phyloP scores from a whole-genome alignment of 306 rosid genomes.

The Cajanus cajan region DNA sequence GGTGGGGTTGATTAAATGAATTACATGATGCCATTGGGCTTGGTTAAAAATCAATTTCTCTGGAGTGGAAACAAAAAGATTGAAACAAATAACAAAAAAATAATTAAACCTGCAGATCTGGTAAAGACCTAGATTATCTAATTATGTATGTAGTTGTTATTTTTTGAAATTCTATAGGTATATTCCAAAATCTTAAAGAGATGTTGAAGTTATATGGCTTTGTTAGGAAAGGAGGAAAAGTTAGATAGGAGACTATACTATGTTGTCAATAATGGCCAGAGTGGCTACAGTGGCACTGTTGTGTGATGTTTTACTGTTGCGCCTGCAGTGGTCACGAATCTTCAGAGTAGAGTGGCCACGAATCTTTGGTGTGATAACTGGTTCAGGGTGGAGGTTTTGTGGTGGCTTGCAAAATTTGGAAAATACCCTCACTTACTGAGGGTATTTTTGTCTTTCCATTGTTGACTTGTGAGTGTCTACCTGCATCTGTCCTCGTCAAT shows the following conservation, averaged over 20 bases:
- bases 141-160: neutral
- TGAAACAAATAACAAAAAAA: neutral
- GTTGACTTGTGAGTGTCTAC: no score
- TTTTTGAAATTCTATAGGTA: neutral
- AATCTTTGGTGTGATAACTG: no score
- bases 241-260: neutral
- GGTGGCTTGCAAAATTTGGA: no score
- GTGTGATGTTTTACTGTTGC: no score
- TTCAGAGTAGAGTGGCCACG: no score
- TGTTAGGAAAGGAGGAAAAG: neutral
- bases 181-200: neutral
- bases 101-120: neutral
- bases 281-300: no score
- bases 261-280: no score
- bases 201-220: neutral
- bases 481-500: no score
- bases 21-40: neutral
- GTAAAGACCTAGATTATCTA: neutral
- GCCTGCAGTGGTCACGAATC: no score
- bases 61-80: neutral
- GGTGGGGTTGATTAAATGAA: neutral
- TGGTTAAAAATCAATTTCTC: neutral
- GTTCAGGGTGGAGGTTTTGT: no score
- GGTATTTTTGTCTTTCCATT: no score
- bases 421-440: no score